These are phyloP conservation scores for Populus euphratica DNA, from an alignment of 345 rosid genomes.

Conservation along the genomic window DNA sequence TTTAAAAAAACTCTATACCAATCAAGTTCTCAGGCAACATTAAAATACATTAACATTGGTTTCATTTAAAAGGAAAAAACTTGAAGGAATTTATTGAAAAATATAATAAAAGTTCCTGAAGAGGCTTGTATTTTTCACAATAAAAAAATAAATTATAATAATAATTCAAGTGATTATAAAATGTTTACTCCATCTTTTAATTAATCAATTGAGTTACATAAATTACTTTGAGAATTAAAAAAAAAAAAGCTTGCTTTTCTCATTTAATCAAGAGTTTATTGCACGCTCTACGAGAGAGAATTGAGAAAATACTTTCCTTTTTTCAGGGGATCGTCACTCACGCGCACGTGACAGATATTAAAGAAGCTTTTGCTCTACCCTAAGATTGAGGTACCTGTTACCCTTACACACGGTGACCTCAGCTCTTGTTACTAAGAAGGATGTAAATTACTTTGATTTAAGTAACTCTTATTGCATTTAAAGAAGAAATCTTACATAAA, in stretches of 20 bases:
- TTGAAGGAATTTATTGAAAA: too few relatives aligned
- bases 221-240: too few relatives aligned
- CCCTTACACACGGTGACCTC: background rate
- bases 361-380: too few relatives aligned
- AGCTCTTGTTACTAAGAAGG: background rate
- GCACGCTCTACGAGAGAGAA: background rate
- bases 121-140: background rate
- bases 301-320: background rate
- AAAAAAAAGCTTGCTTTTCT: background rate
- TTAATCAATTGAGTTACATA: too few relatives aligned
- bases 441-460: background rate
- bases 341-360: background rate
- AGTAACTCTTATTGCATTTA: background rate
- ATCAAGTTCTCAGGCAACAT: too few relatives aligned
- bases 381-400: too few relatives aligned
- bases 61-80: too few relatives aligned
- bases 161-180: too few relatives aligned
- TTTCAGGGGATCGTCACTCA: background rate
- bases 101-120: background rate
- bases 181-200: too few relatives aligned
- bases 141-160: too few relatives aligned
- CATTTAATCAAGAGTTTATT: background rate
- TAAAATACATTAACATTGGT: too few relatives aligned
- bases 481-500: background rate
- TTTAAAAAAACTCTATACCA: too few relatives aligned